These are phyloP conservation scores for Codiaeum variegatum DNA, from an alignment of 441 rosid species.

Conservation along the genomic window DNA sequence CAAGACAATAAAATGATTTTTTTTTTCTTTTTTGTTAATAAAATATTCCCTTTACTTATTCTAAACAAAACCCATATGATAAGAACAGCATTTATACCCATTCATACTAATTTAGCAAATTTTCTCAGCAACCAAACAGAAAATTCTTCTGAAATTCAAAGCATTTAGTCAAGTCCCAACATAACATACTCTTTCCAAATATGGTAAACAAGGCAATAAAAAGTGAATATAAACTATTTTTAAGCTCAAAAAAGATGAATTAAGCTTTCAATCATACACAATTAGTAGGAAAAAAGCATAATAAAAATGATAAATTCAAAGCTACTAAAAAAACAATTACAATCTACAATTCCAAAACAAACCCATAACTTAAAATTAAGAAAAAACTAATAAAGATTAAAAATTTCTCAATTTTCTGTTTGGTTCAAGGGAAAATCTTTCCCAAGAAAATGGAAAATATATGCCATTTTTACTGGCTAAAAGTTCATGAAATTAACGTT, in stretches of 20 bases:
- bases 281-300: neutral
- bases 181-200: neutral
- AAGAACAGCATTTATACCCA: neutral
- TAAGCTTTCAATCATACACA: neutral
- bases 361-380: neutral
- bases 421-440: conserved; percentile 2
- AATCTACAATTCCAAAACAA: neutral
- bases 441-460: neutral
- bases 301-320: neutral
- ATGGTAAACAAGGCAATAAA: neutral
- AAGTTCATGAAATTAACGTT: neutral
- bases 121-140: conserved; percentile 4
- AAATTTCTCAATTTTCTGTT: neutral
- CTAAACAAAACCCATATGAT: neutral
- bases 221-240: neutral
- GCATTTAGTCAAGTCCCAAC: neutral
- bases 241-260: neutral
- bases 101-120: neutral
- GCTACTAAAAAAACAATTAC: neutral
- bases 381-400: neutral
- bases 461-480: neutral
- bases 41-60: too few relatives aligned
- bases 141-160: neutral
- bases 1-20: too few relatives aligned
- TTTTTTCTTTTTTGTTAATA: too few relatives aligned